Evolutionary conservation across 1,139 yeast species (phyloP), one percentile per base, ranked within the genome.

Genomic region (Saccharomycopsis phalli): DNA sequence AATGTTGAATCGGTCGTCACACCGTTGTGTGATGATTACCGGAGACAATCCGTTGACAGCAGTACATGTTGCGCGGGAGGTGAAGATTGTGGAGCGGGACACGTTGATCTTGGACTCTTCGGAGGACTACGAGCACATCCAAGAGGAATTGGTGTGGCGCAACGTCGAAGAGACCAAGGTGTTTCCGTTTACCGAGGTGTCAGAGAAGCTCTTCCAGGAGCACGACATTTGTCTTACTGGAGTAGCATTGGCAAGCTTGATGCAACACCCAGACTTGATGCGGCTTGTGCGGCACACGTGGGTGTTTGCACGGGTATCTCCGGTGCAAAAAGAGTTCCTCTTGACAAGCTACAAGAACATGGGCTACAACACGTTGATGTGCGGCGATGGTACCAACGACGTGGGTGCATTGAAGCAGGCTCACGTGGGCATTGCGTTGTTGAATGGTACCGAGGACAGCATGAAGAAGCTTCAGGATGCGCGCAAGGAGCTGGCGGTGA

Each of bases 371-470:
- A 91, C 98, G 26, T 72, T 93, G 53, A 91, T 91, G 99, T 91
- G 98, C 65, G 99, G 99, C 69, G 99, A 91, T 64, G 99, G 99
- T 64, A 91, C 99, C 26, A 91, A 91, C 59, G 99, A 91, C 68
- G 98, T 91, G 43, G 99, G 99, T 61, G 99, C 99, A 41, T 74
- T 91, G 63, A 93, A 91, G 61, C 97, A 91, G 66, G 97, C 99
- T 6, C 95, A 91, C 56, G 81, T 91, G 57, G 98, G 98, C 67
- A 88, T 91, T 57, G 99, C 99, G 13, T 68, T 91, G 51, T 71
- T 93, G 59, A 93, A 93, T 56, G 99, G 97, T 65, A 87, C 98
- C 44, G 95, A 84, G 59, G 96, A 83, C 47, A 86, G 95, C 42
- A 69, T 93, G 76, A 82, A 82, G 63, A 86, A 87, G 61, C 74